Evolutionary conservation across 2,329 filamentous ascomycete genomes (phyloP), one percentile per base, ranked within the genome.

Genomic region (Emergomyces pasteurianus): DNA sequence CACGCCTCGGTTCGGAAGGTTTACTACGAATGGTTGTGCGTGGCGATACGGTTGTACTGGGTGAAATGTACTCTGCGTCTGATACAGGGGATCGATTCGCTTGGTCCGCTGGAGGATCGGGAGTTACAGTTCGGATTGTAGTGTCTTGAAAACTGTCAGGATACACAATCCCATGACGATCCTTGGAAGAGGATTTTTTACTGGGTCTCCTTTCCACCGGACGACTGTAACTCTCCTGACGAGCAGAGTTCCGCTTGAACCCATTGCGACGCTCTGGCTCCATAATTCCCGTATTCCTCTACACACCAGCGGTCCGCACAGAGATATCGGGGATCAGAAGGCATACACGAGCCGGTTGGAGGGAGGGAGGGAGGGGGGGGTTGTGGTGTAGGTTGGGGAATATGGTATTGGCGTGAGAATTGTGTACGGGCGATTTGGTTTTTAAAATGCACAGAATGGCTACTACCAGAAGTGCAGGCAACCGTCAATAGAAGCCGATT

Each of bases 111-210:
- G 63, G 63, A 47, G 75, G 73, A 63, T 79, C 78, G 52, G 78
- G 77, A 21, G 76, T 79, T 62, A 78, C 76, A 18, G 77, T 74
- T 63, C 77, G 74, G 61, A 79, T 78, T 47, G 74, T 74, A 26
- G 70, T 71, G 54, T 77, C 75, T 62, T 72, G 72, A 63, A 78
- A 76, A 60, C 69, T 76, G 63, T 79, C 77, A 36, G 75, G 74
- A 63, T 78, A 78, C 31, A 78, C 71, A 65, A 75, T 76, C 54
- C 75, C 76, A 67, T 77, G 75, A 40, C 76, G 73, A 63, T 78
- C 76, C 62, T 73, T 74, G 21, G 76, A 78, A 34, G 76, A 76
- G 38, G 76, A 77, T 63, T 78, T 78, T 65, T 78, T 79, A 69
- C 76, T 78, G 10, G 76, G 68, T 46, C 75, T 71, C 54, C 75